phyloP scores from a whole-genome alignment of 2,329 filamentous ascomycete species.

The Talaromyces piceae region DNA sequence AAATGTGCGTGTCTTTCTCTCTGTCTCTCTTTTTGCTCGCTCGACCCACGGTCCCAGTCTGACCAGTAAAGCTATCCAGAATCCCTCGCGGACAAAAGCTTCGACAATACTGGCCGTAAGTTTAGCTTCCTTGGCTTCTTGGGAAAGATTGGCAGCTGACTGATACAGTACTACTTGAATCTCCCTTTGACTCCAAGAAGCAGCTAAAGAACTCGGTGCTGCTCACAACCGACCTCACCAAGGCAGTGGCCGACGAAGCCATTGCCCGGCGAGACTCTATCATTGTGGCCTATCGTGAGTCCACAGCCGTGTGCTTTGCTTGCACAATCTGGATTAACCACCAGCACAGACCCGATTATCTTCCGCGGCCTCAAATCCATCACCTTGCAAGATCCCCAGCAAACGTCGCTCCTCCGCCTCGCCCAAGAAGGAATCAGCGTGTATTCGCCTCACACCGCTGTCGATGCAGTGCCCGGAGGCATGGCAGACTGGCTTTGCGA shows the following conservation, averaged over 20 bases:
- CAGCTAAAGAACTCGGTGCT: constrained; percentile 61
- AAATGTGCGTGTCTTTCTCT: constrained; percentile 51
- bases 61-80: constrained; percentile 66
- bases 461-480: constrained; percentile 77
- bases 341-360: constrained; percentile 74
- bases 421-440: constrained; percentile 85
- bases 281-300: constrained; percentile 79
- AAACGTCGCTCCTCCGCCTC: constrained; percentile 73
- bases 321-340: not conserved
- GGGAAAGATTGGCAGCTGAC: not conserved
- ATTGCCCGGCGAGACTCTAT: constrained; percentile 68
- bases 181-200: constrained; percentile 52
- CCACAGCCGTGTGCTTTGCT: not conserved
- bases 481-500: constrained; percentile 93
- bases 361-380: constrained; percentile 88
- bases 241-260: constrained; percentile 81
- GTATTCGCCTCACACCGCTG: constrained; percentile 90
- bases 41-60: not conserved
- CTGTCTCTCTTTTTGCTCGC: not conserved
- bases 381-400: constrained; percentile 76
- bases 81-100: constrained; percentile 76
- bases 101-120: constrained; percentile 86
- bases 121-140: not conserved
- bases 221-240: constrained; percentile 85
- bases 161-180: constrained; percentile 57